Conservation (phyloP, 2,329 filamentous ascomycete genomes). For the Colletotrichum sp. region DNA sequence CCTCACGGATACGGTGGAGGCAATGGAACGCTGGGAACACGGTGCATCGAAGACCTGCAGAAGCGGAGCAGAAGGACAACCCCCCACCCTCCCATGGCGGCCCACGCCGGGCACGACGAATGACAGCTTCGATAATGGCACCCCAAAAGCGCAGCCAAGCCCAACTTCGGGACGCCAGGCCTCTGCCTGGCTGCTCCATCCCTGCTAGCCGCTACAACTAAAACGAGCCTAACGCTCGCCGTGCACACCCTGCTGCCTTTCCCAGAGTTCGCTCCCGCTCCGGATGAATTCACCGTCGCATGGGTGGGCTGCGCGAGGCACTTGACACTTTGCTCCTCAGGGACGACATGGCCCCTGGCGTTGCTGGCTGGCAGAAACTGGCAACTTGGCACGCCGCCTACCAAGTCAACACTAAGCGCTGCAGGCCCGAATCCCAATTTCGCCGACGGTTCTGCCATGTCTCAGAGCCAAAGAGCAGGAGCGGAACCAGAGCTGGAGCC, state of each 20-base stretch:
- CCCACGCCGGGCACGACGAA: background rate
- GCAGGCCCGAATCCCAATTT: background rate
- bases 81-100: background rate
- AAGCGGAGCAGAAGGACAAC: conserved; percentile 6
- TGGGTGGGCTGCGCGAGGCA: conserved; percentile 15
- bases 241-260: conserved; percentile 6
- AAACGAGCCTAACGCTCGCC: conserved; percentile 17
- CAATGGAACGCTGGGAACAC: conserved; percentile 10
- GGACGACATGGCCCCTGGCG: conserved; percentile 10
- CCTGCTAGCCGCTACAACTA: conserved; percentile 18
- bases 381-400: background rate
- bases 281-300: conserved; percentile 20
- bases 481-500: background rate
- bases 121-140: conserved; percentile 6
- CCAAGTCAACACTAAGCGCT: background rate
- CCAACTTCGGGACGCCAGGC: conserved; percentile 8
- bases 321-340: conserved; percentile 20
- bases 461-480: background rate
- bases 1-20: conserved; percentile 1
- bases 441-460: background rate
- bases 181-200: conserved; percentile 3
- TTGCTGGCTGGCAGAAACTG: background rate
- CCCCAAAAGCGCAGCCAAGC: conserved; percentile 9
- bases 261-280: conserved; percentile 17
- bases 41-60: conserved; percentile 18